These are phyloP conservation scores for Fusarium buharicum DNA, from an alignment of 2,329 filamentous ascomycete species.

Conservation along the genomic window DNA sequence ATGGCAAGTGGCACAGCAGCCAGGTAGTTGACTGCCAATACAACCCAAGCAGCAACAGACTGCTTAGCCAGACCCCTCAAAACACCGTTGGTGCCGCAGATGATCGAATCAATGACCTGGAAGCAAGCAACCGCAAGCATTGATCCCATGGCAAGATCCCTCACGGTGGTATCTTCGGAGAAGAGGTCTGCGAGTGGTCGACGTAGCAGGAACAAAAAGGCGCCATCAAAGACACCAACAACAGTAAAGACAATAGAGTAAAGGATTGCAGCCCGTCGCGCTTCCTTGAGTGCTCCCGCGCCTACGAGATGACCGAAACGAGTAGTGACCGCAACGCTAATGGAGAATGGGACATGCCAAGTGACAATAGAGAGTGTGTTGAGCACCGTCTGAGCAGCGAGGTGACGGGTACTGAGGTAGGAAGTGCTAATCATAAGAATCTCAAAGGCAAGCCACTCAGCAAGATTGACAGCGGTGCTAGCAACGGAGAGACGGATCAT, in stretches of 20 bases:
- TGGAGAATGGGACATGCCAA: constrained; percentile 57
- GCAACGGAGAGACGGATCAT: constrained; percentile 55
- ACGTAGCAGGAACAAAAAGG: constrained; percentile 27
- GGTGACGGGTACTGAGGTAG: constrained; percentile 55
- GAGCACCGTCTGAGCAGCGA: constrained; percentile 56
- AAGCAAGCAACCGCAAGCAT: constrained; percentile 35
- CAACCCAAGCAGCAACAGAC: constrained; percentile 37
- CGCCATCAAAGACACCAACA: constrained; percentile 29
- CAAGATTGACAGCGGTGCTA: constrained; percentile 55
- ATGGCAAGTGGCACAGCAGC: constrained; percentile 36
- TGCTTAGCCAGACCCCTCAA: constrained; percentile 36
- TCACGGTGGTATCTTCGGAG: constrained; percentile 32
- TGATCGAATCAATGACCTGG: constrained; percentile 35
- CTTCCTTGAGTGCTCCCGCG: constrained; percentile 41
- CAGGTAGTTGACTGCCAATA: constrained; percentile 35
- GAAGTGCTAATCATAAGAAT: constrained; percentile 59
- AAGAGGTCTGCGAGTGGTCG: constrained; percentile 29
- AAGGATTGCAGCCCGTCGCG: constrained; percentile 24
- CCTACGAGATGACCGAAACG: constrained; percentile 57
- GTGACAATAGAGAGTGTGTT: constrained; percentile 54
- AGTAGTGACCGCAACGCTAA: constrained; percentile 56
- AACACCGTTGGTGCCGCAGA: constrained; percentile 37
- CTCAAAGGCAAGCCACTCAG: constrained; percentile 58
- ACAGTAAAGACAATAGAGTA: constrained; percentile 31
- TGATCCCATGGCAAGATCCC: constrained; percentile 20